phyloP scores from a whole-genome alignment of 148 eudicot species.

The Camellia granthamiana region DNA sequence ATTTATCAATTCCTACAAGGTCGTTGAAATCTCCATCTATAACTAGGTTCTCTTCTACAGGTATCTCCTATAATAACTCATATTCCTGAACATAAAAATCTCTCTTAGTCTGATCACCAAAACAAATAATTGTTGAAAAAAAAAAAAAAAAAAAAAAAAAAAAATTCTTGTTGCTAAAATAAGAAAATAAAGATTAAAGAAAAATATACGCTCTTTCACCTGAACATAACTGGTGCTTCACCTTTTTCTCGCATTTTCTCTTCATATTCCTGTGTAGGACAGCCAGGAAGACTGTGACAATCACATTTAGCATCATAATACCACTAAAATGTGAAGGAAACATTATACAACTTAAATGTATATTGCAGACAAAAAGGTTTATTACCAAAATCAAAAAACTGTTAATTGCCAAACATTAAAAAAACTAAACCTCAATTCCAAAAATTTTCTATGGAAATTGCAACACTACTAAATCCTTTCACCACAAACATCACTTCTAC shows the following conservation, averaged over 20 bases:
- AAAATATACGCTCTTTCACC: conserved; percentile 35
- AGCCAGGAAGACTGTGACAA: conserved; percentile 17
- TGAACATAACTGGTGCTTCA: conserved; percentile 96
- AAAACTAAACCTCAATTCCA: background rate
- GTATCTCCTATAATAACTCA: too few relatives aligned
- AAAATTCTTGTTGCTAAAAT: background rate
- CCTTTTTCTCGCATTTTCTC: conserved; percentile 89
- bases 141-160: background rate
- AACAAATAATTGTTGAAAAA: background rate
- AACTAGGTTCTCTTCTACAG: too few relatives aligned
- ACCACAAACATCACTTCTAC: background rate
- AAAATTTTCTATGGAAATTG: background rate
- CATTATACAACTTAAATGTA: background rate
- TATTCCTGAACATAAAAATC: too few relatives aligned
- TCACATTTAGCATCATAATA: conserved; percentile 8
- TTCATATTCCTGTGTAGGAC: conserved; percentile 74
- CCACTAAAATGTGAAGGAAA: background rate
- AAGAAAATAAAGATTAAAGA: too few relatives aligned
- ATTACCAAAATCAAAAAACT: background rate
- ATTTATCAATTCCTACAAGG: too few relatives aligned
- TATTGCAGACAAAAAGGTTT: background rate
- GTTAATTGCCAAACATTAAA: background rate
- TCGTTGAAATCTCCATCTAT: too few relatives aligned
- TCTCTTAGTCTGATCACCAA: background rate
- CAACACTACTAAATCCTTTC: background rate